Evolutionary conservation across 179 eudicot genomes (phyloP), one percentile per base, ranked within the genome.

Genomic region (Silene coronaria): DNA sequence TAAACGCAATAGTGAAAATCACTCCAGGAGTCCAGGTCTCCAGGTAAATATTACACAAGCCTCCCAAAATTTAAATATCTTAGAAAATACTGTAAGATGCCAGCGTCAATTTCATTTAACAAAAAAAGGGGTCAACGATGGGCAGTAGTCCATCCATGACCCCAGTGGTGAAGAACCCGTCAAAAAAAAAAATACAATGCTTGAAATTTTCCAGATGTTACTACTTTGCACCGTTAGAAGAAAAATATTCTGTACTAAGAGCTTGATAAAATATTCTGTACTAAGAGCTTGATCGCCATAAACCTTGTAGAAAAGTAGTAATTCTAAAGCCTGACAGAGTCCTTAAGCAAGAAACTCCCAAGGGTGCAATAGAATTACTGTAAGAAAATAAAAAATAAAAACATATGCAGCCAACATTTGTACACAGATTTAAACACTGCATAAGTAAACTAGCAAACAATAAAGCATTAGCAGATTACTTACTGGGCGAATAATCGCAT

Each of bases 401-500:
- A 8, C 45, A 38, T 38, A 5, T 38, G 70, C 70, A 66, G 14
- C 48, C 70, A 66, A 17, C 70, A 66, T 32, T 16, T 2, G 27
- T 21, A 22, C 22, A 59, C 64, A 17, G 8, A 28, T 61, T 26
- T 68, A 10, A 71, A 5, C 12, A 36, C 53, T 32, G 24, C 23
- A 66, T 6, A 17, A 32, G 55, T 32, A 21, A 48, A 30, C 57
- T 5, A 58, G 26, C 9, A 3, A 19, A 32, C 19, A 17, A 34
- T 19, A 64, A 46, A 30, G 13, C 28, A 66, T 6, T 32, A 48
- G 67, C 63, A 46, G 32, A 16, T 19, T 59, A 71, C 88, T 83
- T 82, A 88, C 91, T 75, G 82, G 61, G 36, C 62, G 86, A 76
- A 71, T 76, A 81, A 80, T 70, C 19, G 84, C 78, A 75, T 89